Conservation (phyloP, 2,329 filamentous ascomycete genomes). For the Aspergillus fischeri region DNA sequence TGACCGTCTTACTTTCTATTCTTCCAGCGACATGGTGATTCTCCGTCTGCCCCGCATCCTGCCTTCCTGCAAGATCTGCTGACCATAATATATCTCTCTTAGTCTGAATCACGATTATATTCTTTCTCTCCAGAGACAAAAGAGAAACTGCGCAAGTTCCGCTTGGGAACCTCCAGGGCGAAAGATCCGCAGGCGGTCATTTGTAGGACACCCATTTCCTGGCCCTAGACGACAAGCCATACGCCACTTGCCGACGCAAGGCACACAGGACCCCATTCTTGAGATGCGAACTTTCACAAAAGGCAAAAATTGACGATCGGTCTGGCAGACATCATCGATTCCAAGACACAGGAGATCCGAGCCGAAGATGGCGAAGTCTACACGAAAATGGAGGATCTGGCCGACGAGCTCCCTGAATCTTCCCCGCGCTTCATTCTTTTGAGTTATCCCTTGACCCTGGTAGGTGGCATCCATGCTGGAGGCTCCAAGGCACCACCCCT, state of each 20-base stretch:
- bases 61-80: background rate
- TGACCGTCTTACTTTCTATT: background rate
- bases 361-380: slow-evolving; percentile 79
- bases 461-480: slow-evolving; percentile 40
- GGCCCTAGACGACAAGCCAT: background rate
- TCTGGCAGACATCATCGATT: slow-evolving; percentile 76
- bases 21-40: slow-evolving; percentile 14
- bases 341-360: slow-evolving; percentile 82
- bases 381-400: slow-evolving; percentile 72
- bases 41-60: slow-evolving; percentile 13
- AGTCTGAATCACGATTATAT: slow-evolving; percentile 85
- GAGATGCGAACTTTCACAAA: background rate
- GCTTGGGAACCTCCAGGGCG: slow-evolving; percentile 80
- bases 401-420: slow-evolving; percentile 87
- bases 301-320: slow-evolving; percentile 20
- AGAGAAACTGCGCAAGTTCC: slow-evolving; percentile 89
- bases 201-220: slow-evolving; percentile 59
- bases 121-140: slow-evolving; percentile 88
- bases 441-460: slow-evolving; percentile 84
- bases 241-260: background rate
- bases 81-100: slow-evolving; percentile 15
- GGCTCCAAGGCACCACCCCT: background rate
- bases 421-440: slow-evolving; percentile 84
- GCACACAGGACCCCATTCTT: background rate
- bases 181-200: slow-evolving; percentile 87